Evolutionary conservation across 116 monocot genomes (phyloP).

Genomic region (Cymodocea nodosa): DNA sequence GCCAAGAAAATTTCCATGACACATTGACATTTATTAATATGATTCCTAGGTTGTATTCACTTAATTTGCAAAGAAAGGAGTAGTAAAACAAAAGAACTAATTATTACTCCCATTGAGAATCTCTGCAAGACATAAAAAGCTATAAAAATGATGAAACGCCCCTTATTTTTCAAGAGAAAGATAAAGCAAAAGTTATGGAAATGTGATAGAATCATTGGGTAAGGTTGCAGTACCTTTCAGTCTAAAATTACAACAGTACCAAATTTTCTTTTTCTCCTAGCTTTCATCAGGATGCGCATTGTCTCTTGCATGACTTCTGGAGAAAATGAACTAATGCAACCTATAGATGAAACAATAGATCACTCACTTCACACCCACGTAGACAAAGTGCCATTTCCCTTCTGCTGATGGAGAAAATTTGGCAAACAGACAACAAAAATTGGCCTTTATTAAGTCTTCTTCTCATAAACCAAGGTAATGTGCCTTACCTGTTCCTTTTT

Average conservation of each 20-base stretch:
- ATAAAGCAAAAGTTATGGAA: background rate
- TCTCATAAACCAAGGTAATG: background rate
- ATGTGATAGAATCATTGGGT: background rate
- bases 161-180: background rate
- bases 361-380: background rate
- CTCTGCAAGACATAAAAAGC: too few species aligned
- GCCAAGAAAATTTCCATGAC: too few species aligned
- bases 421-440: background rate
- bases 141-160: background rate
- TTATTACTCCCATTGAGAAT: too few species aligned
- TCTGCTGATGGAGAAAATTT: too few species aligned
- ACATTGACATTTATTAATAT: too few species aligned
- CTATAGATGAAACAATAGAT: conserved; percentile 2
- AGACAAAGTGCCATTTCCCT: background rate
- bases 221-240: conserved; percentile 24
- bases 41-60: too few species aligned
- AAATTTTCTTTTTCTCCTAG: conserved; percentile 58
- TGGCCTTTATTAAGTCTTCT: background rate
- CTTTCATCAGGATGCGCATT: conserved; percentile 47
- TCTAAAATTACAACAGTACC: conserved; percentile 22
- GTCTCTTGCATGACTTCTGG: conserved; percentile 45
- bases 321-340: conserved; percentile 15
- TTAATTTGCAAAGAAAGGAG: too few species aligned
- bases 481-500: conserved; percentile 38
- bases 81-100: too few species aligned